Conservation (phyloP, 306 rosid genomes). For the Corylus heterophylla region DNA sequence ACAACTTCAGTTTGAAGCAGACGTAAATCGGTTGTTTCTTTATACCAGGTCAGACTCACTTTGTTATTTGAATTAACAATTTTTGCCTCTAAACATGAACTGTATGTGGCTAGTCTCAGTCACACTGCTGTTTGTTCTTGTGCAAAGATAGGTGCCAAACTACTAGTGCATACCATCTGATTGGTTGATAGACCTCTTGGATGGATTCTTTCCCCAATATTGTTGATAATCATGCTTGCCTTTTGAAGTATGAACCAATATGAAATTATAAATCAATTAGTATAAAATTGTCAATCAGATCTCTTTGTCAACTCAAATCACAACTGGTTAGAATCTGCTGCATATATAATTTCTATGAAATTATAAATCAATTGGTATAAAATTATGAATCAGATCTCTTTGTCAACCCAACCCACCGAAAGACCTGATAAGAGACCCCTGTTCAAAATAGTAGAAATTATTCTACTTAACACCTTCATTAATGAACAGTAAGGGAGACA, state of each 20-base stretch:
- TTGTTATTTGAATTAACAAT: slow-evolving; percentile 1
- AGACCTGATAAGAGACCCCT: no score
- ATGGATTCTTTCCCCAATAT: not conserved
- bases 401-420: not conserved
- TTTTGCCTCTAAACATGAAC: not conserved
- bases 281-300: not conserved
- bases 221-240: not conserved
- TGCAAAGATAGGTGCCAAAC: not conserved
- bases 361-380: not conserved
- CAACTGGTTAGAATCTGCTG: not conserved
- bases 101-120: not conserved
- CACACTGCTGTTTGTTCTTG: not conserved
- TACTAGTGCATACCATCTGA: not conserved
- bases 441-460: no score
- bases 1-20: slow-evolving; percentile 73
- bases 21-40: slow-evolving; percentile 81
- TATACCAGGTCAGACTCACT: slow-evolving; percentile 60
- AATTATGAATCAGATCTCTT: not conserved
- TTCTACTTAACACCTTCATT: no score
- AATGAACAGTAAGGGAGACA: no score
- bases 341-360: not conserved
- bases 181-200: not conserved
- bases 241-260: not conserved
- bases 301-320: not conserved
- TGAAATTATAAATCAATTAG: not conserved